Evolutionary conservation across 768 basidiomycete species (phyloP).

Genomic region (Tulasnella sp.): DNA sequence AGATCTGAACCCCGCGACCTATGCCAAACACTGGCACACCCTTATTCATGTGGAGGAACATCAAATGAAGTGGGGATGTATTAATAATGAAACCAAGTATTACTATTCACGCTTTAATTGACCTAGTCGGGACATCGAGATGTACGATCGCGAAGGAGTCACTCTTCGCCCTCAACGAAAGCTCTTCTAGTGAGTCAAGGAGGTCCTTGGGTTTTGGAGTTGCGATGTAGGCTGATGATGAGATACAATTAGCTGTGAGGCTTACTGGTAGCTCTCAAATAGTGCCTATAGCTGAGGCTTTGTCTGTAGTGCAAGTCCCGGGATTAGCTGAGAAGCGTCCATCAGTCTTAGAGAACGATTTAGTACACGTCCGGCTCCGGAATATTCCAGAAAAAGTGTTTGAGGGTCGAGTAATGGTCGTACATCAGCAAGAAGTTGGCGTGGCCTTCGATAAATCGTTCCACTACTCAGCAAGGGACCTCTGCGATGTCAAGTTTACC

Average conservation of each 20-base stretch:
- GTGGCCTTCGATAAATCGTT: conserved; percentile 2
- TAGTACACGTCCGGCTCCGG: conserved; percentile 29
- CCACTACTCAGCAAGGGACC: not conserved
- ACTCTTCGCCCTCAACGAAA: conserved; percentile 3
- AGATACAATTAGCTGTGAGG: not conserved
- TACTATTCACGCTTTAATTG: not conserved
- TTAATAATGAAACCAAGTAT: conserved; percentile 12
- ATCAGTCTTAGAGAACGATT: conserved; percentile 43
- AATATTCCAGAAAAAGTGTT: not conserved
- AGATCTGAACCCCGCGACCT: conserved; percentile 30
- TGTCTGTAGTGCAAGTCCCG: conserved; percentile 27
- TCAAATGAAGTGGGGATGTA: conserved; percentile 34
- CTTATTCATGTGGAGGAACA: conserved; percentile 49
- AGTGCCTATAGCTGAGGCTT: too few relatives aligned
- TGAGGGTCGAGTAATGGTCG: not conserved
- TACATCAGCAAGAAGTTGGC: not conserved
- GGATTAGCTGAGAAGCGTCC: conserved; percentile 50
- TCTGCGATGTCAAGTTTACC: conserved; percentile 9
- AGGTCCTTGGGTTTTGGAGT: not conserved
- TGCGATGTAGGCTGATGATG: not conserved
- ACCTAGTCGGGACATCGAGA: conserved; percentile 23
- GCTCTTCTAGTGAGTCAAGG: conserved; percentile 18
- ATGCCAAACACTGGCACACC: conserved; percentile 38
- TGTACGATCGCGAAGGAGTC: conserved; percentile 26
- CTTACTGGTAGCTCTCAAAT: not conserved